Conservation (phyloP, 306 rosid genomes). For the Rosa lucieae region DNA sequence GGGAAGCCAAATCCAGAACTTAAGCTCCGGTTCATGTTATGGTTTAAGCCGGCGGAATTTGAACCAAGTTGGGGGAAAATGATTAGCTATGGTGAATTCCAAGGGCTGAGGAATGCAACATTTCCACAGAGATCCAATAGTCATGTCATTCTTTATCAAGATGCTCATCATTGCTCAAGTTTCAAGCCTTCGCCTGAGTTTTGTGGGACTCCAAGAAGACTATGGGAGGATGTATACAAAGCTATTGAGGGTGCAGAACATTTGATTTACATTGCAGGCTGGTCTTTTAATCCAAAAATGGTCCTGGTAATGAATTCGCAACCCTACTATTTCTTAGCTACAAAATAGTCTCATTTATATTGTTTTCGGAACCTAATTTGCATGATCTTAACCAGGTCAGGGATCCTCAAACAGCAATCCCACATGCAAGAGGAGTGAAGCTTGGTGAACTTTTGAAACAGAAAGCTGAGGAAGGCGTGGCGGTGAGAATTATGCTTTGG, state of each 20-base stretch:
- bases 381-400: slow-evolving; percentile 59
- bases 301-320: slow-evolving; percentile 55
- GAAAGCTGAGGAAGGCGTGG: slow-evolving; percentile 94
- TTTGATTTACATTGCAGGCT: slow-evolving; percentile 85
- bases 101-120: slow-evolving; percentile 64
- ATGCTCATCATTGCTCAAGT: slow-evolving; percentile 71
- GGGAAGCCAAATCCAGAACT: slow-evolving; percentile 65
- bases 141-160: slow-evolving; percentile 86
- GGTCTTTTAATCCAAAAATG: slow-evolving; percentile 89
- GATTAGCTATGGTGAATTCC: slow-evolving; percentile 52
- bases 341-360: neutral
- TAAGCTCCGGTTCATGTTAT: slow-evolving; percentile 65
- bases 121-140: slow-evolving; percentile 78
- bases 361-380: neutral
- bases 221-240: slow-evolving; percentile 92
- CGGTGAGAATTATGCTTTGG: slow-evolving; percentile 88
- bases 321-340: neutral
- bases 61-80: slow-evolving; percentile 71
- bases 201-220: slow-evolving; percentile 57
- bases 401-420: slow-evolving; percentile 70
- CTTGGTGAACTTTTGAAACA: slow-evolving; percentile 79
- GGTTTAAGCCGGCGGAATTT: slow-evolving; percentile 76
- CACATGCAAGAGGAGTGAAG: slow-evolving; percentile 73
- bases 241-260: slow-evolving; percentile 84
- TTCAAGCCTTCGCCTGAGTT: slow-evolving; percentile 64